These are phyloP conservation scores for Parastagonospora avenae DNA, from an alignment of 2,329 filamentous ascomycete species.

Conservation along the genomic window DNA sequence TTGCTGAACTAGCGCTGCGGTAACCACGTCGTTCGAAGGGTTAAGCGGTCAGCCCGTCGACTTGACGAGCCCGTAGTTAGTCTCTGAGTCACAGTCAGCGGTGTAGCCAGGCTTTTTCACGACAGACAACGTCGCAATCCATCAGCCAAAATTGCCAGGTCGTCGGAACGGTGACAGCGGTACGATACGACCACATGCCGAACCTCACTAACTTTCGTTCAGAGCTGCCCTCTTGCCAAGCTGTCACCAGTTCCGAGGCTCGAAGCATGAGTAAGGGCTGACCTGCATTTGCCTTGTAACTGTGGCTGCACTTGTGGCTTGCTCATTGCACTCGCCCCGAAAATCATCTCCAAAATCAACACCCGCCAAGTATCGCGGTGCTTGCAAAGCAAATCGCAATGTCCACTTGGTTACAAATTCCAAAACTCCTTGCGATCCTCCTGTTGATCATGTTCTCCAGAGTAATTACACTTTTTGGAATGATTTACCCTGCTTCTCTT, in stretches of 20 bases:
- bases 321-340: slow-evolving; percentile 4
- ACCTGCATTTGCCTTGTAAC: neutral
- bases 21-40: neutral
- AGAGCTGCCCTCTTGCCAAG: too few species aligned
- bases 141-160: slow-evolving; percentile 15
- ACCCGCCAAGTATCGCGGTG: slow-evolving; percentile 6
- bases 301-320: neutral
- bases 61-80: slow-evolving; percentile 2
- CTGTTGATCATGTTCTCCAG: neutral
- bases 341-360: slow-evolving; percentile 4
- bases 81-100: slow-evolving; percentile 18
- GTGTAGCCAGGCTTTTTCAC: slow-evolving; percentile 15
- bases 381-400: neutral
- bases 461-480: neutral
- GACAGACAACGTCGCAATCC: slow-evolving; percentile 10
- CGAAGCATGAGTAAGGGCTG: neutral
- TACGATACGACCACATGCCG: slow-evolving; percentile 12
- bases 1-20: neutral
- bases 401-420: neutral
- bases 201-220: too few species aligned
- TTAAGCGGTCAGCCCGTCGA: slow-evolving; percentile 1
- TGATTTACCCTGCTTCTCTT: neutral
- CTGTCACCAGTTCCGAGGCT: neutral
- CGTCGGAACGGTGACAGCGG: slow-evolving; percentile 10
- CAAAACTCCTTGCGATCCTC: neutral